These are phyloP conservation scores for Hysterangium stoloniferum DNA, from an alignment of 768 basidiomycete genomes.

Conservation along the genomic window DNA sequence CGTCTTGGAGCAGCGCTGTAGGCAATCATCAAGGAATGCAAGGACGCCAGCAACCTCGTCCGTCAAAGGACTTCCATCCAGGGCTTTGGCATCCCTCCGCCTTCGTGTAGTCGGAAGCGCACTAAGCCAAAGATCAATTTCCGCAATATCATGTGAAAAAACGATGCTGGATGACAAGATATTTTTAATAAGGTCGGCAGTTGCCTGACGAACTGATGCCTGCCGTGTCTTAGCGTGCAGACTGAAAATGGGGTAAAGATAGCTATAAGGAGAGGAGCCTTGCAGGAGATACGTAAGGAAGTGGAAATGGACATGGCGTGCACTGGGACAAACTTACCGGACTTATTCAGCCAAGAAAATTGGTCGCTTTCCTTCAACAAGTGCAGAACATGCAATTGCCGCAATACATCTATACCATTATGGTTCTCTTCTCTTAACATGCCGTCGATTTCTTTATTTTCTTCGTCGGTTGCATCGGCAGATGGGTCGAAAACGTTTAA, in stretches of 20 bases:
- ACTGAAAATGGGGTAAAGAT: slow-evolving; percentile 65
- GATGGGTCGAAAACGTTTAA: slow-evolving; percentile 32
- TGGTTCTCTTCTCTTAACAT: slow-evolving; percentile 22
- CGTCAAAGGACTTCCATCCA: slow-evolving; percentile 43
- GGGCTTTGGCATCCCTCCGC: slow-evolving; percentile 30
- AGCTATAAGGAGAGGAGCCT: slow-evolving; percentile 41
- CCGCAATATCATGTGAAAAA: slow-evolving; percentile 70
- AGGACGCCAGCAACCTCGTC: slow-evolving; percentile 50
- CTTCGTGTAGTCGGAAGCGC: slow-evolving; percentile 46
- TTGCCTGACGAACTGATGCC: slow-evolving; percentile 40
- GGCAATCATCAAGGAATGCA: slow-evolving; percentile 77
- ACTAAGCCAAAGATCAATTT: slow-evolving; percentile 67
- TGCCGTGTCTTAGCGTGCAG: slow-evolving; percentile 46
- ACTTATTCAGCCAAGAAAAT: slow-evolving; percentile 71
- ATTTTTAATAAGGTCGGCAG: slow-evolving; percentile 49
- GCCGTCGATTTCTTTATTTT: slow-evolving; percentile 10
- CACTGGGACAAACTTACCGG: slow-evolving; percentile 41
- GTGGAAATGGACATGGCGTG: slow-evolving; percentile 18
- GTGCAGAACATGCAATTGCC: slow-evolving; percentile 71
- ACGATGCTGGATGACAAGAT: slow-evolving; percentile 67
- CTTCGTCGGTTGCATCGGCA: slow-evolving; percentile 14
- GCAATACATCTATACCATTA: slow-evolving; percentile 42
- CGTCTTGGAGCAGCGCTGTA: slow-evolving; percentile 71
- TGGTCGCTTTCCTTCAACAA: slow-evolving; percentile 71
- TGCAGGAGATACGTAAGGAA: not conserved